Base-by-base conservation (phyloP, 2,329 filamentous ascomycete species). In the Dactylellina leptospora region DNA sequence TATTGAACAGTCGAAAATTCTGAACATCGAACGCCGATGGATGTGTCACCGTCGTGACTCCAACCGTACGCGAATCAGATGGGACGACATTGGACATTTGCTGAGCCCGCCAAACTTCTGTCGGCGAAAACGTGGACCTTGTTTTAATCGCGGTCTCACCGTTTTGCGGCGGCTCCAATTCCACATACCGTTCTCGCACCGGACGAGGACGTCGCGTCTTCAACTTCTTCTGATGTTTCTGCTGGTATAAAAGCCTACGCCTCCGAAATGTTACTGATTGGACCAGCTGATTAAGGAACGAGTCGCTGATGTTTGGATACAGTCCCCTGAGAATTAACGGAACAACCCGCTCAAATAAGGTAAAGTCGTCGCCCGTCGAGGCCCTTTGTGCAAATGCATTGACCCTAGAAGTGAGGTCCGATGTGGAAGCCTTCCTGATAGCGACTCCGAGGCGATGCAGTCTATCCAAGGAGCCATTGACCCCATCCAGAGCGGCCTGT, bases 151-250 rank as follows among this genome's bases (percentile, higher is more conserved):
- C 18, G 48, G 22, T 33, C 27, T 33, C 27, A 22, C 2, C 4
- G 40, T 45, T 53, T 18, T 18, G 23, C 5, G 20, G 33, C n/a
- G 48, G 48, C n/a, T 53, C 48, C 6, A 42, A 55, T 25, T 44
- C 36, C n/a, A 42, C 36, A 25, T 3, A 20, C 33, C 22, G 16
- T 44, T 55, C 51, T 27, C n/a, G 36, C 51, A 9, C 33, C 23
- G 30, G 51, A 5, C 36, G 51, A 27, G 22, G 30, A 10, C 20
- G 30, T 28, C 51, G 51, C 4, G 27, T 8, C 8, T 60, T 40
- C 44, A 60, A 28, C 28, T 61, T 61, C 44, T 42, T 18, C 13
- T 61, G 56, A 30, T 61, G 56, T 42, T 40, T 61, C 40, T 45
- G 40, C 40, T 61, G 56, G 23, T 61, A 61, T 30, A 61, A 25